These are phyloP conservation scores for Fereydounia khargensis DNA, from an alignment of 1,284 basidiomycete genomes.

Conservation along the genomic window DNA sequence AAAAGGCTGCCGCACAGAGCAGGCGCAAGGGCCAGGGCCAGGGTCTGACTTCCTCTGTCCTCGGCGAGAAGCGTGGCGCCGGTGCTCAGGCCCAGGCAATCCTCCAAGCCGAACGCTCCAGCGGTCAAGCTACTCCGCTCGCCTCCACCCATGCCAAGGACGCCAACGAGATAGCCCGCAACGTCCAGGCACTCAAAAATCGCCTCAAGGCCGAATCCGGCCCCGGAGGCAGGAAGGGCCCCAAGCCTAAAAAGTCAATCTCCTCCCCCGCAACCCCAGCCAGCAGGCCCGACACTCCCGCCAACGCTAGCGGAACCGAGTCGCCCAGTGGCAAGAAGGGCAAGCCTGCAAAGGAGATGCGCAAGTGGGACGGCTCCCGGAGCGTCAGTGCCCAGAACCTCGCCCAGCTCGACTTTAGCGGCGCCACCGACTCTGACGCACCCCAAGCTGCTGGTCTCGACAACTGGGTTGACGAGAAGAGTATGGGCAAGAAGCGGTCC, in stretches of 20 bases:
- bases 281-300: constrained; percentile 59
- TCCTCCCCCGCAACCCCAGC: constrained; percentile 57
- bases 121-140: constrained; percentile 26
- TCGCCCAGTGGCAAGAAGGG: constrained; percentile 60
- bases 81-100: constrained; percentile 9
- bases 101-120: constrained; percentile 22
- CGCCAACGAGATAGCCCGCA: constrained; percentile 84
- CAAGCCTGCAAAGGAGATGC: constrained; percentile 71
- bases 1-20: constrained; percentile 67
- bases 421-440: constrained; percentile 64
- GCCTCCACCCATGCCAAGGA: constrained; percentile 62
- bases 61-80: constrained; percentile 25
- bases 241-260: constrained; percentile 61
- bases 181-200: constrained; percentile 84
- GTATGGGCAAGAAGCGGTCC: constrained; percentile 73
- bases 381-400: constrained; percentile 78
- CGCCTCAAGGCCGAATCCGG: constrained; percentile 64
- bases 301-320: constrained; percentile 21
- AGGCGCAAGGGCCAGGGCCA: constrained; percentile 39
- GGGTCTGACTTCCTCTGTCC: constrained; percentile 5
- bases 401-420: constrained; percentile 78
- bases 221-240: constrained; percentile 63
- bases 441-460: constrained; percentile 55
- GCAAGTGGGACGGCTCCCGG: constrained; percentile 82
- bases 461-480: constrained; percentile 64